phyloP scores from a whole-genome alignment of 495 filamentous ascomycete genomes.

The Penicillium egyptiacum region DNA sequence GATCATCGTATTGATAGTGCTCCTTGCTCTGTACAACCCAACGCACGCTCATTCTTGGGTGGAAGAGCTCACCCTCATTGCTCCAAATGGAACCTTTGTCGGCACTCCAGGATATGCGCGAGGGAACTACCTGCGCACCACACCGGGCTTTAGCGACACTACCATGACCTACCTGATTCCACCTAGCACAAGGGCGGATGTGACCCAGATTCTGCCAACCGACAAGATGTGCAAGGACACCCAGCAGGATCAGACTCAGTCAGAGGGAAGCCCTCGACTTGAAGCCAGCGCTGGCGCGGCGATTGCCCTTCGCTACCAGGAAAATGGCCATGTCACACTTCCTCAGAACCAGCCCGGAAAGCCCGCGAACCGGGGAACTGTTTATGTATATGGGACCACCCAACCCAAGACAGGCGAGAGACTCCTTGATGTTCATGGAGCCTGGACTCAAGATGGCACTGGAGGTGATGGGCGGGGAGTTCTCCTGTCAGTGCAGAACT shows the following conservation, averaged over 20 bases:
- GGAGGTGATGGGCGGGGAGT: slow-evolving; percentile 73
- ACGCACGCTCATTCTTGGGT: slow-evolving; percentile 73
- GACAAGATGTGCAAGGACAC: slow-evolving; percentile 55
- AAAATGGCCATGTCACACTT: slow-evolving; percentile 85
- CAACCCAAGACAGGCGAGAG: slow-evolving; percentile 60
- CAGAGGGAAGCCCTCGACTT: slow-evolving; percentile 58
- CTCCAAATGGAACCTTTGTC: slow-evolving; percentile 69
- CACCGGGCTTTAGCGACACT: slow-evolving; percentile 49
- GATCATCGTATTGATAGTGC: slow-evolving; percentile 13
- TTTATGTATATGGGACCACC: slow-evolving; percentile 82
- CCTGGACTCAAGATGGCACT: slow-evolving; percentile 73
- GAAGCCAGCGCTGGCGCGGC: slow-evolving; percentile 64
- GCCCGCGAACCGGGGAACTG: slow-evolving; percentile 67
- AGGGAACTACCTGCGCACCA: slow-evolving; percentile 54
- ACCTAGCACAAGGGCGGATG: slow-evolving; percentile 35
- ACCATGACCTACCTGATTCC: slow-evolving; percentile 56
- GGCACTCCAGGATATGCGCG: slow-evolving; percentile 68
- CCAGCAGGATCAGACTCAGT: slow-evolving; percentile 55
- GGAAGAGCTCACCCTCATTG: slow-evolving; percentile 68
- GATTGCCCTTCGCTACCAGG: slow-evolving; percentile 72
- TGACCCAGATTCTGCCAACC: slow-evolving; percentile 27
- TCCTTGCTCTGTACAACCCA: slow-evolving; percentile 39
- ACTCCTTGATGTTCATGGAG: slow-evolving; percentile 64
- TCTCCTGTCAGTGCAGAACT: slow-evolving; percentile 71
- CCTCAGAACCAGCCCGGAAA: slow-evolving; percentile 59